These are phyloP conservation scores for Spirogloea muscicola DNA, from an alignment of 139 green algal genomes.

Conservation along the genomic window DNA sequence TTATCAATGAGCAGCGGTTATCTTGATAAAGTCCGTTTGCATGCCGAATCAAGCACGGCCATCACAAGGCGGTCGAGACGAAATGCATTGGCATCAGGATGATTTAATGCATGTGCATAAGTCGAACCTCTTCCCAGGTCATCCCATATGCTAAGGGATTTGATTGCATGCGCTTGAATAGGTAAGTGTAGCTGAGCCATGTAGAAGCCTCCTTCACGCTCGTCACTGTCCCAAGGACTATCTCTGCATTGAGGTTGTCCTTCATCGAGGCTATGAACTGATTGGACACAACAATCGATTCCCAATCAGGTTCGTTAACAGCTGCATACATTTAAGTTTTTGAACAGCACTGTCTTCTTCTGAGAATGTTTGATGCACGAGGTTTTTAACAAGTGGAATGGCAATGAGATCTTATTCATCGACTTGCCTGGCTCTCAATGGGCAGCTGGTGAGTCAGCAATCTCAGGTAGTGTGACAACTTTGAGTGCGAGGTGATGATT, in stretches of 20 bases:
- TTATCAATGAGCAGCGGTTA: too few species aligned
- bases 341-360: too few species aligned
- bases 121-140: slow-evolving; percentile 74
- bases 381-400: too few species aligned
- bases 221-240: slow-evolving; percentile 92
- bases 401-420: too few species aligned
- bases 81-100: too few species aligned
- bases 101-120: background rate
- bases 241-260: slow-evolving; percentile 94
- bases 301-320: too few species aligned
- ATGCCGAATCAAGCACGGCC: too few species aligned
- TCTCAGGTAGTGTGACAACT: slow-evolving; percentile 91
- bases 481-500: slow-evolving; percentile 95
- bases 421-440: slow-evolving; percentile 43
- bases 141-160: slow-evolving; percentile 94
- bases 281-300: slow-evolving; percentile 53
- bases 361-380: too few species aligned
- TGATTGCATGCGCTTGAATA: slow-evolving; percentile 80
- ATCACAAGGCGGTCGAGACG: too few species aligned
- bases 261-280: slow-evolving; percentile 74
- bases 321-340: too few species aligned
- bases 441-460: slow-evolving; percentile 80
- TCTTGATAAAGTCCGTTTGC: too few species aligned
- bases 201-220: slow-evolving; percentile 77
- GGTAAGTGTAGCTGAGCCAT: slow-evolving; percentile 97